A percentile compares a stretch with the other conserved stretches of the same genome.
These are phyloP conservation scores for Simplicillium sp. DNA, from an alignment of 2,329 filamentous ascomycete species.

Conservation along the genomic window DNA sequence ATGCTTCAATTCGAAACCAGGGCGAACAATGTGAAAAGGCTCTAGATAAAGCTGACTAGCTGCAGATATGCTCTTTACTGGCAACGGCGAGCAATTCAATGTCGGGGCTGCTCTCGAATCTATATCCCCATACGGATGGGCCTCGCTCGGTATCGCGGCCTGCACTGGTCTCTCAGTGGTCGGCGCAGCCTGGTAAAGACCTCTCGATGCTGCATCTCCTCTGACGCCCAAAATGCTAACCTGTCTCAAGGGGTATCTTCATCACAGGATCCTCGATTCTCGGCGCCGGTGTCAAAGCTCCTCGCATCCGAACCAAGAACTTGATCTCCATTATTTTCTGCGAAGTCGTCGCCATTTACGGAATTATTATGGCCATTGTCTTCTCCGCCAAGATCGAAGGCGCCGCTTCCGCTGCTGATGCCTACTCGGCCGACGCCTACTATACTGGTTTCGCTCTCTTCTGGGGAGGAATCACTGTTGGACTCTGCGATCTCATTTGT, in stretches of 20 bases:
- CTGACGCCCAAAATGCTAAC: slow-evolving; percentile 10
- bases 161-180: slow-evolving; percentile 96
- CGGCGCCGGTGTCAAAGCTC: slow-evolving; percentile 91
- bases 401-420: slow-evolving; percentile 49
- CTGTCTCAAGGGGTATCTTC: slow-evolving; percentile 76
- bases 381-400: slow-evolving; percentile 77
- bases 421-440: slow-evolving; percentile 71
- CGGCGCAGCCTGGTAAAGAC: slow-evolving; percentile 83
- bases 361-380: slow-evolving; percentile 98
- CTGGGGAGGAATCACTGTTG: slow-evolving; percentile 91
- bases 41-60: slow-evolving; percentile 6
- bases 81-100: slow-evolving; percentile 92
- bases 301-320: slow-evolving; percentile 98
- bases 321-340: slow-evolving; percentile 99
- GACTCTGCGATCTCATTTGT: slow-evolving; percentile 91
- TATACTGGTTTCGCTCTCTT: slow-evolving; percentile 95
- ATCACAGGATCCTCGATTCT: slow-evolving; percentile 97
- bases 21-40: background rate
- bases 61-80: slow-evolving; percentile 96
- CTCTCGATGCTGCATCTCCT: slow-evolving; percentile 4
- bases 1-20: no score
- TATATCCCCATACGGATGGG: slow-evolving; percentile 92
- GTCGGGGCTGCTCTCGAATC: slow-evolving; percentile 92
- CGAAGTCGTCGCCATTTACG: slow-evolving; percentile 99
- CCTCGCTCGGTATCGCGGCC: slow-evolving; percentile 77